Percentiles rank a stretch among this genome's conserved stretches.
These are phyloP conservation scores for Amphichorda felina DNA, from an alignment of 2,329 filamentous ascomycete genomes.

Conservation along the genomic window DNA sequence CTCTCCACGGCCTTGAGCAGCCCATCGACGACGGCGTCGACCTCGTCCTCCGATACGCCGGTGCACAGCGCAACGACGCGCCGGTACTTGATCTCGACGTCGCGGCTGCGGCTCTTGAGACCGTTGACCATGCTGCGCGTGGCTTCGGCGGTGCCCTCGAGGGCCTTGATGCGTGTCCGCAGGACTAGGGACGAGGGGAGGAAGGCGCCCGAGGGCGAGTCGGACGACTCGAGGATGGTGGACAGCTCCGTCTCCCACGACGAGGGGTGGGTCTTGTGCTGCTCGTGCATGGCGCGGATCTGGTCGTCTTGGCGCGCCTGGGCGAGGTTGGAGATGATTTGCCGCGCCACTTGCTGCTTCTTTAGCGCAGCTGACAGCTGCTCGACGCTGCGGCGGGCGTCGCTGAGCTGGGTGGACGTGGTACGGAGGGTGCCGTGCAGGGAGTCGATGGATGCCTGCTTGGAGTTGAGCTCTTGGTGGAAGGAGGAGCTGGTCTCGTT, in stretches of 20 bases:
- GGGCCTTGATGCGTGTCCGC: constrained; percentile 56
- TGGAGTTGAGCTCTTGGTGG: constrained; percentile 66
- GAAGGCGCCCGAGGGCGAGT: constrained; percentile 19
- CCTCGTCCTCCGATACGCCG: constrained; percentile 61
- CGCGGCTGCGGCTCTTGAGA: constrained; percentile 68
- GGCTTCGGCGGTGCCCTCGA: constrained; percentile 54
- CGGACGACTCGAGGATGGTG: constrained; percentile 31
- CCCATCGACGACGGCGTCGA: constrained; percentile 70
- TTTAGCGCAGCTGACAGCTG: constrained; percentile 53
- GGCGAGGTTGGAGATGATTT: constrained; percentile 69
- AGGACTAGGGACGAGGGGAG: constrained; percentile 52
- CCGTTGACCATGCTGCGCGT: constrained; percentile 56
- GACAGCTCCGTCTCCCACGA: constrained; percentile 44
- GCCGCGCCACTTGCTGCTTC: constrained; percentile 52
- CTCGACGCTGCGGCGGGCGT: constrained; percentile 64
- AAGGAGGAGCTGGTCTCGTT: constrained; percentile 70
- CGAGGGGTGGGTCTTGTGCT: constrained; percentile 16
- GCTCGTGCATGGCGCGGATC: constrained; percentile 29
- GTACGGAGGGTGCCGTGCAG: constrained; percentile 73
- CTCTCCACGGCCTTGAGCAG: constrained; percentile 84
- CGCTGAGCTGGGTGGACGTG: constrained; percentile 65
- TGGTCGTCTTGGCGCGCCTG: constrained; percentile 57
- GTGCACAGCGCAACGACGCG: constrained; percentile 83
- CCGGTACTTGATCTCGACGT: constrained; percentile 78
- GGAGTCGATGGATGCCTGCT: constrained; percentile 72